A percentile compares a stretch with the other conserved stretches of the same genome.
Conservation (phyloP, 495 filamentous ascomycete genomes). For the Pseudoneurospora amorphoporcata region DNA sequence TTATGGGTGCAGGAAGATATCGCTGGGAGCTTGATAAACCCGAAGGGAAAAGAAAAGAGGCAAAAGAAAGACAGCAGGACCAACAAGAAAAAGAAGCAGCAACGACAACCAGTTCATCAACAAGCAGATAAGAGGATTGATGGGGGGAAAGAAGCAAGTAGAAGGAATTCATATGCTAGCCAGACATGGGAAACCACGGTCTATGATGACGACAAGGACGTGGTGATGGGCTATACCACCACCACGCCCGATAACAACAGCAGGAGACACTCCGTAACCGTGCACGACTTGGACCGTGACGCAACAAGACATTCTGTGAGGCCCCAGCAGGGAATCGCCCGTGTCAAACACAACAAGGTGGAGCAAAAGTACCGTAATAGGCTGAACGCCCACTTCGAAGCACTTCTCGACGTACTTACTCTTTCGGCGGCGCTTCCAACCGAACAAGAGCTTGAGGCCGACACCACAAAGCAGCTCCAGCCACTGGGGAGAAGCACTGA, state of each 20-base stretch:
- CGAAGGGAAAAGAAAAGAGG: not conserved
- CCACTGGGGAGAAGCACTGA: not conserved
- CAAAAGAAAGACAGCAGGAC: not conserved
- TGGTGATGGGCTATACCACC: not conserved
- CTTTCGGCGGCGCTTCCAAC: not conserved
- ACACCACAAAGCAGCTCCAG: not conserved
- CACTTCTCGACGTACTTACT: conserved; percentile 19
- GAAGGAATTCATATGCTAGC: not conserved
- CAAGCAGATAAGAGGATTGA: not conserved
- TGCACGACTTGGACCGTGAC: not conserved
- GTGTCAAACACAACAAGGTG: conserved; percentile 3
- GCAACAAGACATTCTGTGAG: not conserved
- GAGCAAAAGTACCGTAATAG: conserved; percentile 6
- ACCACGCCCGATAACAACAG: not conserved
- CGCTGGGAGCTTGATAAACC: not conserved
- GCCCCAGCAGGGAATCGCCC: not conserved
- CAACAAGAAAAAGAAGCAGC: not conserved
- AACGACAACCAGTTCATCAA: not conserved
- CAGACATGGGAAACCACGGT: not conserved
- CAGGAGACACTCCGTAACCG: not conserved
- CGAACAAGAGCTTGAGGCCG: not conserved
- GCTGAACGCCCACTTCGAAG: conserved; percentile 18
- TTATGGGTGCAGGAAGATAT: not conserved
- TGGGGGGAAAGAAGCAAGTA: not conserved
- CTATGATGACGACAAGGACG: not conserved